These are phyloP conservation scores for Lophiotrema nucula DNA, from an alignment of 495 filamentous ascomycete genomes.

Conservation along the genomic window DNA sequence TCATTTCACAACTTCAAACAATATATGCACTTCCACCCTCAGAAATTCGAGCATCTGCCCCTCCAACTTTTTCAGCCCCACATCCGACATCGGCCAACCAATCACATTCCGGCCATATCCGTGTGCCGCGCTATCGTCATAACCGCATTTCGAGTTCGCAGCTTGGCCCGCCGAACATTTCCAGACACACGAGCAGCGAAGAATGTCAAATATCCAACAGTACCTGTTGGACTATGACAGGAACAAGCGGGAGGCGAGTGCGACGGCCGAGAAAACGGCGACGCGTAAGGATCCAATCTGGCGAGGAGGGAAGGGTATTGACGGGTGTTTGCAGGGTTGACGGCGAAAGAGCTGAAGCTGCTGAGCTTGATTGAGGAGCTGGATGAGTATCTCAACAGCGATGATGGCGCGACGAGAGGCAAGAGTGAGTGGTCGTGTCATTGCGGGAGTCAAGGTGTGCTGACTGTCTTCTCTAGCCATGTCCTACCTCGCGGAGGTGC, in stretches of 20 bases:
- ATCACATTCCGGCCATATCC: conserved; percentile 8
- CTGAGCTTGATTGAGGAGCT: conserved; percentile 67
- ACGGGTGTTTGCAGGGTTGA: conserved; percentile 51
- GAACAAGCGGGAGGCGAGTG: conserved; percentile 58
- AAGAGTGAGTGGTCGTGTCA: conserved; percentile 43
- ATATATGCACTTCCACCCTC: no score
- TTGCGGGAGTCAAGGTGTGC: neutral
- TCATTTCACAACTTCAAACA: no score
- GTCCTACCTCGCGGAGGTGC: conserved; percentile 65
- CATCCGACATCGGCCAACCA: conserved; percentile 28
- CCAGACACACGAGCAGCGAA: conserved; percentile 6
- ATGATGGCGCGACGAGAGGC: conserved; percentile 61
- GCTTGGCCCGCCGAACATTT: neutral
- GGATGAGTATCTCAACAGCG: conserved; percentile 69
- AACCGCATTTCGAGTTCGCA: neutral
- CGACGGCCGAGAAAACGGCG: conserved; percentile 59
- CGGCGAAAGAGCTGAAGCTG: conserved; percentile 60
- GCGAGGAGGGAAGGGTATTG: conserved; percentile 13
- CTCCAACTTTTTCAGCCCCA: conserved; percentile 14
- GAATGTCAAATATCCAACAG: conserved; percentile 61
- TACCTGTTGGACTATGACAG: conserved; percentile 66
- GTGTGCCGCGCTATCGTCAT: neutral
- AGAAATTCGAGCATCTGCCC: no score
- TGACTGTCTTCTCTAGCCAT: conserved; percentile 46
- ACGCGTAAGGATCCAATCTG: conserved; percentile 45